phyloP scores from a whole-genome alignment of 768 basidiomycete genomes.

The Infundibulicybe gibba region DNA sequence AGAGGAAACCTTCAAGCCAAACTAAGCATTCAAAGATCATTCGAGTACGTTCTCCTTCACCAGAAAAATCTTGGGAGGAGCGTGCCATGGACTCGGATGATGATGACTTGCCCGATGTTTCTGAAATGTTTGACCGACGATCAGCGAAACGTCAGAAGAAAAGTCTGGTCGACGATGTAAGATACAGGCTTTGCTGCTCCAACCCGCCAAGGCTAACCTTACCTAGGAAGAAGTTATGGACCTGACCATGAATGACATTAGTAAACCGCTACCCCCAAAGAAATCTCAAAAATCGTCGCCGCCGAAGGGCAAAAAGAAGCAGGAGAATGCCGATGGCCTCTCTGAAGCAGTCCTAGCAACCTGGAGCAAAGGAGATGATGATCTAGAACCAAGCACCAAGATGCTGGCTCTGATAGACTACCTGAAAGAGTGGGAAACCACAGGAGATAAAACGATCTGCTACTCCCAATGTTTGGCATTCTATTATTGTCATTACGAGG shows the following conservation, averaged over 20 bases:
- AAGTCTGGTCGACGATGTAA: conserved; percentile 12
- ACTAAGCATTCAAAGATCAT: conserved; percentile 8
- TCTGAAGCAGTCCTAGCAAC: conserved; percentile 44
- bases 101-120: conserved; percentile 50
- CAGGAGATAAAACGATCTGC: conserved; percentile 66
- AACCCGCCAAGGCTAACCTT: neutral
- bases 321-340: conserved; percentile 21
- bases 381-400: conserved; percentile 65
- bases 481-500: neutral
- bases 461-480: conserved; percentile 61
- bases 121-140: conserved; percentile 29
- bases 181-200: neutral
- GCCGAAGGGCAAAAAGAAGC: conserved; percentile 19
- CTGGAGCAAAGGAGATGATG: conserved; percentile 58
- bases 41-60: conserved; percentile 21
- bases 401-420: conserved; percentile 56
- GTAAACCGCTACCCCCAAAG: conserved; percentile 10
- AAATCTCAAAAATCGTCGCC: conserved; percentile 14
- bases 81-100: conserved; percentile 39
- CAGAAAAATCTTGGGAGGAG: conserved; percentile 21
- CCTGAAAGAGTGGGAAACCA: conserved; percentile 54
- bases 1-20: conserved; percentile 5
- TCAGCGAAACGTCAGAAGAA: conserved; percentile 30
- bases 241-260: conserved; percentile 26
- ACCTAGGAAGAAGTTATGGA: conserved; percentile 15